phyloP scores from a whole-genome alignment of 2,329 filamentous ascomycete species.

The Aspergillus quadrilineatus region DNA sequence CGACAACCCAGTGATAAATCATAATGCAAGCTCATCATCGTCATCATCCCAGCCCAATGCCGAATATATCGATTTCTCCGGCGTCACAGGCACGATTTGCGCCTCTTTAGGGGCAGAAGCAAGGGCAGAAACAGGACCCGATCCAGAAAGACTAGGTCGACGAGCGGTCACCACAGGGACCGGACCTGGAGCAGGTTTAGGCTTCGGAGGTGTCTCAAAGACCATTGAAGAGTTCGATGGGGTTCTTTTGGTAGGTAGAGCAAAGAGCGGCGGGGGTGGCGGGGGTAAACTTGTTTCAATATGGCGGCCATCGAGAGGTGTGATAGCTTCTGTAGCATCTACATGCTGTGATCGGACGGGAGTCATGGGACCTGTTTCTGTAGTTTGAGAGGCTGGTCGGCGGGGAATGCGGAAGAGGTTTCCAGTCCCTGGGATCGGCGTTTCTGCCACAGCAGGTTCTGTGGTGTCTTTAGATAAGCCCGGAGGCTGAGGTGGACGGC shows the following conservation, averaged over 20 bases:
- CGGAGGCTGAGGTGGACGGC: constrained; percentile 29
- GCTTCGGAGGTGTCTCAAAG: constrained; percentile 33
- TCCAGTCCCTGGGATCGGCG: constrained; percentile 18
- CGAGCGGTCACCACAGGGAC: constrained; percentile 3
- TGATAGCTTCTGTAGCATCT: constrained; percentile 6
- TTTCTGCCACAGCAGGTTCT: constrained; percentile 3
- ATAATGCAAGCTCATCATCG: constrained; percentile 35
- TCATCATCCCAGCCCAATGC: constrained; percentile 46
- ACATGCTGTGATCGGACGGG: constrained; percentile 31
- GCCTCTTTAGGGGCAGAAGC: neutral
- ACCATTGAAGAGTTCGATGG: constrained; percentile 21
- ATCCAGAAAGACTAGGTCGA: neutral
- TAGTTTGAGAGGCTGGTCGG: constrained; percentile 27
- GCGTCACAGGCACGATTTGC: constrained; percentile 28
- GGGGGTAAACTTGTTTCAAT: neutral
- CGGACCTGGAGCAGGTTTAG: constrained; percentile 17
- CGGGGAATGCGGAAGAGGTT: constrained; percentile 30
- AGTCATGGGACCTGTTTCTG: constrained; percentile 27
- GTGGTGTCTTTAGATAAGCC: constrained; percentile 17
- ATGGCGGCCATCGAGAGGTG: neutral
- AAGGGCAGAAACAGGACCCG: neutral
- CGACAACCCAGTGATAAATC: neutral
- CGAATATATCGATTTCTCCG: constrained; percentile 44
- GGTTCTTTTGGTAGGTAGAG: constrained; percentile 9
- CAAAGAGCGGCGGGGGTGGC: constrained; percentile 10